phyloP scores from a whole-genome alignment of 768 basidiomycete genomes.

The Lyophyllum semitale region DNA sequence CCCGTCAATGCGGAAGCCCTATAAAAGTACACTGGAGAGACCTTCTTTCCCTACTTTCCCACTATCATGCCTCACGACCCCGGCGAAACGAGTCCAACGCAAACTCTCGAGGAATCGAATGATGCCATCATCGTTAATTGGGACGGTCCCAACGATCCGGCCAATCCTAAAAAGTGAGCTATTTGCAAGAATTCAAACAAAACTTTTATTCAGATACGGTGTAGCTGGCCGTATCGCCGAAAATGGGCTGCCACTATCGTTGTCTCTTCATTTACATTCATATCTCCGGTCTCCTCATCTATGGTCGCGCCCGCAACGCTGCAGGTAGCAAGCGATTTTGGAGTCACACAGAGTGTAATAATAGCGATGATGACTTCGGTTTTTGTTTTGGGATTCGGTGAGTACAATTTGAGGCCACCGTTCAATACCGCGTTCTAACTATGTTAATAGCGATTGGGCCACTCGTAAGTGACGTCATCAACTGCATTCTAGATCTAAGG shows the following conservation, averaged over 20 bases:
- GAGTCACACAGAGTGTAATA: conserved; percentile 48
- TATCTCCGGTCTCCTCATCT: conserved; percentile 68
- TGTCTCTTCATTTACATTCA: conserved; percentile 70
- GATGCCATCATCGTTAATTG: conserved; percentile 50
- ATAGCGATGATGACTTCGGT: conserved; percentile 62
- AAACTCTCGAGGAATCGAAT: background rate
- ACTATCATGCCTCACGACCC: conserved; percentile 7
- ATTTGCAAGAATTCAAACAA: background rate
- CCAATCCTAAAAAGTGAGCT: conserved; percentile 60
- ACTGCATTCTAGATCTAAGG: background rate
- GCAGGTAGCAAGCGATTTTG: conserved; percentile 54
- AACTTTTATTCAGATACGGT: background rate
- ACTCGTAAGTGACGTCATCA: conserved; percentile 30
- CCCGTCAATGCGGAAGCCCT: background rate
- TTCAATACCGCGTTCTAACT: background rate
- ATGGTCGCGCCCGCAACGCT: conserved; percentile 70
- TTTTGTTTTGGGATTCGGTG: conserved; percentile 57
- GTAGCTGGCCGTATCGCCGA: conserved; percentile 55
- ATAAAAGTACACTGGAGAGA: background rate
- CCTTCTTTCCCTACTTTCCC: background rate
- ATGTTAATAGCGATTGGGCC: conserved; percentile 48
- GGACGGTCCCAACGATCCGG: conserved; percentile 62
- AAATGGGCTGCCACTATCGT: conserved; percentile 72
- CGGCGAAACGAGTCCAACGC: background rate
- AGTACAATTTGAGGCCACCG: conserved; percentile 11